Evolutionary conservation across 768 basidiomycete species (phyloP).

Genomic region (Tricholoma hemisulphureum): DNA sequence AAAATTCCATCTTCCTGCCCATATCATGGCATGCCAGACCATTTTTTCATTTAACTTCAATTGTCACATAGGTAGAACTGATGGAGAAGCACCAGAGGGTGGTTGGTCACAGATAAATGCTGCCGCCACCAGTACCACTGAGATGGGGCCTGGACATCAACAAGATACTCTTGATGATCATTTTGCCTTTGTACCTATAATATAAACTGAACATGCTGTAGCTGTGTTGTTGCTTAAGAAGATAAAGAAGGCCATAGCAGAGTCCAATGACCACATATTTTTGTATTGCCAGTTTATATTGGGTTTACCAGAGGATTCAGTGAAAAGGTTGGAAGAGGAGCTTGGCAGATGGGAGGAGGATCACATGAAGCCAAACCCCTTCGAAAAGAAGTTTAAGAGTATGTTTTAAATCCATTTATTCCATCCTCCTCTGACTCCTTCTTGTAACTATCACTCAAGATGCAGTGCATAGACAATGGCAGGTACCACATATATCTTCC

Average conservation of each 20-base stretch:
- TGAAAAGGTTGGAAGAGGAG: neutral
- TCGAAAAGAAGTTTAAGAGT: conserved; percentile 2
- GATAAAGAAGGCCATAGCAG: neutral
- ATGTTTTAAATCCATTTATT: neutral
- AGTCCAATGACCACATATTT: neutral
- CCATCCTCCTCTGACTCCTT: neutral
- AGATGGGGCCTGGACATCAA: too few species aligned
- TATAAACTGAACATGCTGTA: too few species aligned
- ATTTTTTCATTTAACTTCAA: too few species aligned
- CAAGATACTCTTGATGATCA: too few species aligned
- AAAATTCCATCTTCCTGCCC: too few species aligned
- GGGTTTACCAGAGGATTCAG: neutral
- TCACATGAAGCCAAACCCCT: conserved; percentile 3
- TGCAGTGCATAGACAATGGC: neutral
- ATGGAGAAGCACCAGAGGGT: too few species aligned
- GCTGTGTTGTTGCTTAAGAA: neutral
- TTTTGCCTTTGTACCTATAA: too few species aligned
- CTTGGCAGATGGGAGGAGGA: conserved; percentile 1
- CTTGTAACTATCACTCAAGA: neutral
- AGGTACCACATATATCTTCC: conserved; percentile 5
- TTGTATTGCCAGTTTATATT: neutral
- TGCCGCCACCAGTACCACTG: too few species aligned
- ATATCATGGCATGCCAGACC: too few species aligned
- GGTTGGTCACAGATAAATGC: too few species aligned
- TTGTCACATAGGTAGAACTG: too few species aligned